These are phyloP conservation scores for Trypanosoma congolense DNA, from an alignment of 208 protist species.

Conservation along the genomic window DNA sequence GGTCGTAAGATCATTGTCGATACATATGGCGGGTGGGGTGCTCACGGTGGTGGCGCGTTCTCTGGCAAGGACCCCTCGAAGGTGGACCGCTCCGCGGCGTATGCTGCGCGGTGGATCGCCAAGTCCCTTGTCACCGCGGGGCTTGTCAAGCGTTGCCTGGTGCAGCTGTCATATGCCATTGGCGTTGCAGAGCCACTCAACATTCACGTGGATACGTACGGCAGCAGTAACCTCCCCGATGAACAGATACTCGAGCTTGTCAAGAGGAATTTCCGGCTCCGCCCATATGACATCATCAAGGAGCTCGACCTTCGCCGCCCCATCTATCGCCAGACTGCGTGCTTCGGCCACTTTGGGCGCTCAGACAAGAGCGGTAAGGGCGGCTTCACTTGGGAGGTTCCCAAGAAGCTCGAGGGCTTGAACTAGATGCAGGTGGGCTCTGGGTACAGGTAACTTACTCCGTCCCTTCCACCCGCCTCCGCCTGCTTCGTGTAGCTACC, in stretches of 20 bases:
- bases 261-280: constrained; percentile 3
- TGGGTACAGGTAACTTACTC: not conserved
- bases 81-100: constrained; percentile 1
- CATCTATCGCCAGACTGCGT: not conserved
- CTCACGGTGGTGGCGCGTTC: constrained; percentile 7
- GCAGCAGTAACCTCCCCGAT: not conserved
- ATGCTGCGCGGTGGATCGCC: constrained; percentile 3
- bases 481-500: too few species aligned
- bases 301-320: constrained; percentile 3
- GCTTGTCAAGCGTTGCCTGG: constrained; percentile 1
- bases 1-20: constrained; percentile 7
- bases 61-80: constrained; percentile 8
- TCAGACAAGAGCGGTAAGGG: constrained; percentile 2
- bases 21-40: constrained; percentile 6
- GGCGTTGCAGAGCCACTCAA: constrained; percentile 7
- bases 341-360: constrained; percentile 6
- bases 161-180: constrained; percentile 7
- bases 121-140: constrained; percentile 3
- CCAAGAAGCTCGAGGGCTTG: constrained; percentile 43
- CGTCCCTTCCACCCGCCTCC: too few species aligned
- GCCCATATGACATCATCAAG: constrained; percentile 6
- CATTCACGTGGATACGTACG: constrained; percentile 6
- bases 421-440: constrained; percentile 1
- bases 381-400: constrained; percentile 3
- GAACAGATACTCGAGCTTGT: constrained; percentile 1